phyloP scores from a whole-genome alignment of 2,329 filamentous ascomycete species.

The Aspergillus awamori region DNA sequence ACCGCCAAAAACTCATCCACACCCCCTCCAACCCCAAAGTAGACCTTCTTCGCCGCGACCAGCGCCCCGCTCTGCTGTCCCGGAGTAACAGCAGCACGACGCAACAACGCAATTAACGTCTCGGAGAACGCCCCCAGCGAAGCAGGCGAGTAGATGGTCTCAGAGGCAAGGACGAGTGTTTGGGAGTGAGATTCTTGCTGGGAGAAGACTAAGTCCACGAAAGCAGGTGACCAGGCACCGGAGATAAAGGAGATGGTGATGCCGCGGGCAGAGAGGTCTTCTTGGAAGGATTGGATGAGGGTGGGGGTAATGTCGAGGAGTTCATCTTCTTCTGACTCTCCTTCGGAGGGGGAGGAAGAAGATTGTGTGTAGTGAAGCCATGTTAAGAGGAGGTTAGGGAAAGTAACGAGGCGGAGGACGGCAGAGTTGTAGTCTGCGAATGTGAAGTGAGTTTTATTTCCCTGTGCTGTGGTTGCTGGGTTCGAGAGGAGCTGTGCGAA shows the following conservation, averaged over 20 bases:
- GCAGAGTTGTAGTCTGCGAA: conserved; percentile 64
- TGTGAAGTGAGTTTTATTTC: conserved; percentile 52
- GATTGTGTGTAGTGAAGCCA: conserved; percentile 44
- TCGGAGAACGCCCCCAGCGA: conserved; percentile 59
- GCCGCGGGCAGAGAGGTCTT: conserved; percentile 42
- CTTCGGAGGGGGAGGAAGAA: not conserved
- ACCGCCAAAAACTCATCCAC: conserved; percentile 60
- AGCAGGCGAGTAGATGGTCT: conserved; percentile 66
- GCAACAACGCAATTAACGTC: conserved; percentile 55
- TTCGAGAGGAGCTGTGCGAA: conserved; percentile 53
- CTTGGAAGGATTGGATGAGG: conserved; percentile 50
- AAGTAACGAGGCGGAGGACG: conserved; percentile 62
- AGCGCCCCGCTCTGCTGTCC: conserved; percentile 50
- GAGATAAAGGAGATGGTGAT: conserved; percentile 61
- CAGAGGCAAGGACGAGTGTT: conserved; percentile 59
- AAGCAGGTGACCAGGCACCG: conserved; percentile 59
- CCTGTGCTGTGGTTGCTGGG: not conserved
- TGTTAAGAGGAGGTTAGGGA: conserved; percentile 63
- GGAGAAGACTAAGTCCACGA: conserved; percentile 46
- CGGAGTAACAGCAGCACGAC: conserved; percentile 28
- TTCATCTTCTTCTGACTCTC: conserved; percentile 33
- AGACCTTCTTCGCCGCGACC: conserved; percentile 66
- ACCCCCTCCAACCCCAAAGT: conserved; percentile 68
- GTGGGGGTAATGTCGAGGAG: conserved; percentile 53
- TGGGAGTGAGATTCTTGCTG: too few relatives aligned